phyloP scores from a whole-genome alignment of 1,284 basidiomycete genomes.

The Coriolopsis trogii region DNA sequence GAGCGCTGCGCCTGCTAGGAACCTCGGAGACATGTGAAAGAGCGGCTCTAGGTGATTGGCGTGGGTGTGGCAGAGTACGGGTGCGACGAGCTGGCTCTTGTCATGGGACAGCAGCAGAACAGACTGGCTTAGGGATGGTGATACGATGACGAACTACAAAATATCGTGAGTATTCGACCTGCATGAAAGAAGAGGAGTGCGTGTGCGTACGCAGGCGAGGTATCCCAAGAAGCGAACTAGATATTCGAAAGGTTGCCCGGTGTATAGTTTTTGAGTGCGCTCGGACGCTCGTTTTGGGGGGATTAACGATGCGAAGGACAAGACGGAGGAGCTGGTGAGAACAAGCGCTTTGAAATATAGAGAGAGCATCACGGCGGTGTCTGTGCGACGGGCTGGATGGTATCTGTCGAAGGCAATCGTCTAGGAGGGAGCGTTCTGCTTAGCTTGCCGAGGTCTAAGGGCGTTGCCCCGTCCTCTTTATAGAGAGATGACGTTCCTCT shows the following conservation, averaged over 20 bases:
- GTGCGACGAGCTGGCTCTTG: not conserved
- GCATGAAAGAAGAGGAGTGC: no score
- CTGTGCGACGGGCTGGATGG: not conserved
- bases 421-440: not conserved
- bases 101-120: not conserved
- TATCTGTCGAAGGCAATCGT: not conserved
- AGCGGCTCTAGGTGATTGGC: not conserved
- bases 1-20: slow-evolving; percentile 7
- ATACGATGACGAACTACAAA: not conserved
- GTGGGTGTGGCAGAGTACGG: slow-evolving; percentile 1
- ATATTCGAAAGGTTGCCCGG: slow-evolving; percentile 12
- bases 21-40: not conserved
- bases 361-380: not conserved
- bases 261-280: slow-evolving; percentile 5
- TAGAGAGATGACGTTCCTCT: no score
- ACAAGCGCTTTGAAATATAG: not conserved
- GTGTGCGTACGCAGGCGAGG: slow-evolving; percentile 4
- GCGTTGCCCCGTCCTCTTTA: no score
- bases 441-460: no score
- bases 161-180: no score
- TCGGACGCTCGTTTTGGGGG: not conserved
- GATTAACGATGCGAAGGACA: not conserved
- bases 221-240: slow-evolving; percentile 8
- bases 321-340: not conserved
- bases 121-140: not conserved